Conservation (phyloP, 2,329 filamentous ascomycete genomes). For the Sporothrix luriei region DNA sequence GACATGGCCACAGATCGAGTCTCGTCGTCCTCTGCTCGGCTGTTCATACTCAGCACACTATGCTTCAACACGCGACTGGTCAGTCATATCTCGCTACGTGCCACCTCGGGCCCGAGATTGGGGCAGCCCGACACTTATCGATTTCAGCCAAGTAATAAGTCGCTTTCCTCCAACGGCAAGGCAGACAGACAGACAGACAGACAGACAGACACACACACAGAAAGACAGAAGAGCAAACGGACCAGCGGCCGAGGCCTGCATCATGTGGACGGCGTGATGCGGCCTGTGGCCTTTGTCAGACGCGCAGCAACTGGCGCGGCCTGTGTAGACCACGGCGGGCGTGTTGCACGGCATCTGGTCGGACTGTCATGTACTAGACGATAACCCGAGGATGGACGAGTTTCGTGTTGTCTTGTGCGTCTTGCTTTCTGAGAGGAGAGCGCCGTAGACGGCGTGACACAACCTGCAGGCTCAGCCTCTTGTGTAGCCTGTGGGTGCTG, state of each 20-base stretch:
- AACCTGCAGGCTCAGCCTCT: conserved; percentile 23
- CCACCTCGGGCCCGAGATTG: conserved; percentile 6
- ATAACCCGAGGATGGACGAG: conserved; percentile 3
- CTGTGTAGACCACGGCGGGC: background rate
- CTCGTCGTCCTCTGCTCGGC: background rate
- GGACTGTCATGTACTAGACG: background rate
- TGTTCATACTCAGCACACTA: background rate
- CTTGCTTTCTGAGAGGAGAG: background rate
- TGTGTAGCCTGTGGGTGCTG: background rate
- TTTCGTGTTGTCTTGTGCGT: conserved; percentile 18
- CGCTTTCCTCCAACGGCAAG: background rate
- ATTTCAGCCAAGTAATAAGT: background rate
- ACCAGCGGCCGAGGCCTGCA: conserved; percentile 6
- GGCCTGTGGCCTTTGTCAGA: background rate
- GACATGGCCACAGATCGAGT: background rate
- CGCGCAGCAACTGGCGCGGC: conserved; percentile 7
- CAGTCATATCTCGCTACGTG: background rate
- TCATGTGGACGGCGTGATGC: background rate
- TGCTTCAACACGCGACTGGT: background rate
- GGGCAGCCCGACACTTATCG: background rate
- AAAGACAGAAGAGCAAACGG: no score
- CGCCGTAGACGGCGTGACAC: background rate
- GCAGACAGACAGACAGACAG: no score
- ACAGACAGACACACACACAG: no score
- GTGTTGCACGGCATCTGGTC: background rate